These are phyloP conservation scores for Phanerochaete sordida DNA, from an alignment of 768 basidiomycete genomes.

Conservation along the genomic window DNA sequence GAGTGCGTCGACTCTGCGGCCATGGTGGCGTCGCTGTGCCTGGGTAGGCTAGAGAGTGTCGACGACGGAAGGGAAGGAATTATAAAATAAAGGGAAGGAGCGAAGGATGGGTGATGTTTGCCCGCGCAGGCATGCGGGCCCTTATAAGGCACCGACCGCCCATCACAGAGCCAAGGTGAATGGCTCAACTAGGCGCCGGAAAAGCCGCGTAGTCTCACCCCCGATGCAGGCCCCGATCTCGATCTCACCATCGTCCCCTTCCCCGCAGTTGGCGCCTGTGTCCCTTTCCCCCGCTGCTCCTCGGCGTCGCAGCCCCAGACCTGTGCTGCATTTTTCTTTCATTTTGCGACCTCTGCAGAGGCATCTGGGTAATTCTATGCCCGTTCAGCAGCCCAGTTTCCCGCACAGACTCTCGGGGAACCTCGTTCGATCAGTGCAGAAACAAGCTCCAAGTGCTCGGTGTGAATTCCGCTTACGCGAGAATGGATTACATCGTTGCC, in stretches of 20 bases:
- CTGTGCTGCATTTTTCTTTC: neutral
- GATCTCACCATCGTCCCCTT: neutral
- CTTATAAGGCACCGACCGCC: constrained; percentile 8
- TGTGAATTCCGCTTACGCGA: constrained; percentile 11
- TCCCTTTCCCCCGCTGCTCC: neutral
- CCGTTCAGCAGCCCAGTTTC: neutral
- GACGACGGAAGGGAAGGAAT: neutral
- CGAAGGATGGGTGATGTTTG: constrained; percentile 6
- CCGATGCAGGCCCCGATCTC: neutral
- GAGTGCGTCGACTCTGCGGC: constrained; percentile 7
- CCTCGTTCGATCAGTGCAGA: constrained; percentile 1
- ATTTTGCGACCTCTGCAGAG: neutral
- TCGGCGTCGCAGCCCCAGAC: neutral
- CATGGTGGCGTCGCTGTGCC: constrained; percentile 7
- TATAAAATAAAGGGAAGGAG: constrained; percentile 11
- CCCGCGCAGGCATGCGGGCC: constrained; percentile 3
- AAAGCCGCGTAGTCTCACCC: neutral
- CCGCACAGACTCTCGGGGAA: neutral
- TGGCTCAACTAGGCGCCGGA: neutral
- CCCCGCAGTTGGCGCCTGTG: neutral
- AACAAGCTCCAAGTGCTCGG: constrained; percentile 8
- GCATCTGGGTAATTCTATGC: neutral
- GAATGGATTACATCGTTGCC: neutral
- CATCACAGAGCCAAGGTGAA: neutral
- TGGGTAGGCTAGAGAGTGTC: neutral